A percentile compares a stretch with the other conserved stretches of the same genome.
These are phyloP conservation scores for Kodamaea lidongshanica DNA, from an alignment of 805 yeast genomes.

Conservation along the genomic window DNA sequence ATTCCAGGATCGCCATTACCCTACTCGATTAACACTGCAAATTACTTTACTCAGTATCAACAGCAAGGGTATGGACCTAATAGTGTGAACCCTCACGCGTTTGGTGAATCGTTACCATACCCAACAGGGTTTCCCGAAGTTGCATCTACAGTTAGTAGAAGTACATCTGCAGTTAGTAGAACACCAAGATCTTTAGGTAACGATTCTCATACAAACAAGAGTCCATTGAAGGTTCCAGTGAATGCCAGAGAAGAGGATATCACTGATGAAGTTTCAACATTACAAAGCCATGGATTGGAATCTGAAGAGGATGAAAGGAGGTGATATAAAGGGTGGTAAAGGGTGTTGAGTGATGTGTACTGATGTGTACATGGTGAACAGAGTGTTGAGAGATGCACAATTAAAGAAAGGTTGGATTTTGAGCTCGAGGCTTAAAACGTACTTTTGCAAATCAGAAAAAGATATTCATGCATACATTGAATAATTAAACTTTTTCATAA, in stretches of 20 bases:
- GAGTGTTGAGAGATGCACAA: too few species aligned
- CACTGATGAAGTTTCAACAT: conserved; percentile 12
- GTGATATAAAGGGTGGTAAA: too few species aligned
- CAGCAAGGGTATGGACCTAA: conserved; percentile 3
- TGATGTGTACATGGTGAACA: too few species aligned
- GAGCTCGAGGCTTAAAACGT: too few species aligned
- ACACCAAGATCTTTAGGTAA: neutral
- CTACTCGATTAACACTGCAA: conserved; percentile 12
- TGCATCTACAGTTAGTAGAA: conserved; percentile 4
- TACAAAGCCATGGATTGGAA: conserved; percentile 7
- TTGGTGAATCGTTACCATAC: conserved; percentile 13
- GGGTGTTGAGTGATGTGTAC: too few species aligned
- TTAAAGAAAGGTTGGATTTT: too few species aligned
- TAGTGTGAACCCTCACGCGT: conserved; percentile 3
- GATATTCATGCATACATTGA: too few species aligned
- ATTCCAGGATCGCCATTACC: conserved; percentile 7
- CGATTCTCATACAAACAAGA: too few species aligned
- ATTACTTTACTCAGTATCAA: conserved; percentile 13
- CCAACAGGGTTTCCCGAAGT: conserved; percentile 12
- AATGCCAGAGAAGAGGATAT: conserved; percentile 1
- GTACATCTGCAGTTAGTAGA: conserved; percentile 1
- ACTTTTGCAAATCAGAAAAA: too few species aligned
- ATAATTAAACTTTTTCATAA: too few species aligned
- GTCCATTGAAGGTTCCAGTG: too few species aligned
- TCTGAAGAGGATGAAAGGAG: conserved; percentile 3